Percentiles rank a stretch among this genome's conserved stretches.
Evolutionary conservation across 805 yeast genomes (phyloP).

Genomic region (Cyberlindnera subsufficiens): DNA sequence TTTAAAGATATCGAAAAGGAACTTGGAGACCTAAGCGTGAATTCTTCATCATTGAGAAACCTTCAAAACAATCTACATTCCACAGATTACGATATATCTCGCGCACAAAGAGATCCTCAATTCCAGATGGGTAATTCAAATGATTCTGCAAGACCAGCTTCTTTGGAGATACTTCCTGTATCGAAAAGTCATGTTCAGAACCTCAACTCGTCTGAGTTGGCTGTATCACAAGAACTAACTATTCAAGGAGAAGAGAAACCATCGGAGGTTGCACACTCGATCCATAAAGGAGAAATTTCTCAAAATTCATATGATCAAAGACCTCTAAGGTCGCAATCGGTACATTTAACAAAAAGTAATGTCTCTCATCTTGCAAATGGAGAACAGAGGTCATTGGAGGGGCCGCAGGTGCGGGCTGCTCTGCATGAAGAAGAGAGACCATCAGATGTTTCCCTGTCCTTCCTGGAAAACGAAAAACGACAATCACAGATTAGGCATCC

Average conservation of each 20-base stretch:
- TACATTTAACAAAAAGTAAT: too few species aligned
- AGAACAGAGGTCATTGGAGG: not conserved
- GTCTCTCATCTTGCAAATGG: too few species aligned
- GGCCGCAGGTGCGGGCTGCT: too few species aligned
- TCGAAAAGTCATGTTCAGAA: not conserved
- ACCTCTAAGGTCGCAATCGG: too few species aligned
- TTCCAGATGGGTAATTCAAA: not conserved
- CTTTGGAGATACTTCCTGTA: too few species aligned
- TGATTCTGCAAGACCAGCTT: not conserved
- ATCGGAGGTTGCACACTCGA: not conserved
- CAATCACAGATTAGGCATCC: slow-evolving; percentile 24
- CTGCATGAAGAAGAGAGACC: not conserved
- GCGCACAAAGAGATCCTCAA: not conserved
- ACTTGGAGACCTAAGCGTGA: slow-evolving; percentile 14
- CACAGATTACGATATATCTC: not conserved
- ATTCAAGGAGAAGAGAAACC: not conserved
- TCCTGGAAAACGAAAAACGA: not conserved
- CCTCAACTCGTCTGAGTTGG: slow-evolving; percentile 6
- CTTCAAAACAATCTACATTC: not conserved
- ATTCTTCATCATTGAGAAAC: not conserved
- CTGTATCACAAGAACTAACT: not conserved
- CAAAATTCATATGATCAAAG: too few species aligned
- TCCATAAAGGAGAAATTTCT: too few species aligned
- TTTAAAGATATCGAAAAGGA: slow-evolving; percentile 17
- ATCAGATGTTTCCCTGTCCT: not conserved